Conservation (phyloP, 2,329 filamentous ascomycete genomes). For the Emericellopsis atlantica region DNA sequence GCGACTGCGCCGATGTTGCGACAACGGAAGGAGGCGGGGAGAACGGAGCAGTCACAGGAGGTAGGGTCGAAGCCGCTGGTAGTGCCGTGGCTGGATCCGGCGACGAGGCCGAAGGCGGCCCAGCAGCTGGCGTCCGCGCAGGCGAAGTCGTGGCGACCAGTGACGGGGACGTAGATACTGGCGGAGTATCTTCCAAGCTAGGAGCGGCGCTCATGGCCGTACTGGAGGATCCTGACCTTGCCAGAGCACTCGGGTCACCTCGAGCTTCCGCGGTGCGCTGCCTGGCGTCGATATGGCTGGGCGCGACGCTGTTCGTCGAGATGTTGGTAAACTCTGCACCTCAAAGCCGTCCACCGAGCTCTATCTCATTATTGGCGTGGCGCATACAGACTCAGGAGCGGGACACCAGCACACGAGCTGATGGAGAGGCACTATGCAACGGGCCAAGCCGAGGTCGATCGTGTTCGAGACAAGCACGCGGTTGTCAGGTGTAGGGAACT, state of each 20-base stretch:
- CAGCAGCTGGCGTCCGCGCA: slow-evolving; percentile 7
- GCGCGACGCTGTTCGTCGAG: too few relatives aligned
- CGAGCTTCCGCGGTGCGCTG: too few relatives aligned
- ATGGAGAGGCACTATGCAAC: too few relatives aligned
- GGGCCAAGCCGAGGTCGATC: too few relatives aligned
- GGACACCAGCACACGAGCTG: too few relatives aligned
- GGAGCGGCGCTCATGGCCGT: slow-evolving; percentile 24
- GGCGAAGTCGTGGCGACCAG: slow-evolving; percentile 8
- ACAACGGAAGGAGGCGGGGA: slow-evolving; percentile 10
- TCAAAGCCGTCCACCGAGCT: too few relatives aligned
- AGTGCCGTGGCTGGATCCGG: not conserved
- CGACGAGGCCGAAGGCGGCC: not conserved
- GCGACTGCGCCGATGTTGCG: slow-evolving; percentile 4
- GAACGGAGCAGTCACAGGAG: slow-evolving; percentile 5
- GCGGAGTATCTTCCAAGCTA: slow-evolving; percentile 19
- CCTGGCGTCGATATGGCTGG: too few relatives aligned
- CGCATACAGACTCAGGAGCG: too few relatives aligned
- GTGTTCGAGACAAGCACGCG: too few relatives aligned
- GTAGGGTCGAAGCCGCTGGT: slow-evolving; percentile 2
- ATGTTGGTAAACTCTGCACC: too few relatives aligned
- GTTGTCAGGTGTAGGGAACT: too few relatives aligned
- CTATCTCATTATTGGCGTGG: too few relatives aligned
- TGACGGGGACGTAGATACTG: slow-evolving; percentile 12
- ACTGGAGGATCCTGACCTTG: not conserved
- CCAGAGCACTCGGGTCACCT: not conserved